Percentiles rank a stretch among this genome's conserved stretches.
These are phyloP conservation scores for Mortierella sp. DNA, from an alignment of 371 early-diverging fungal species.

Conservation along the genomic window DNA sequence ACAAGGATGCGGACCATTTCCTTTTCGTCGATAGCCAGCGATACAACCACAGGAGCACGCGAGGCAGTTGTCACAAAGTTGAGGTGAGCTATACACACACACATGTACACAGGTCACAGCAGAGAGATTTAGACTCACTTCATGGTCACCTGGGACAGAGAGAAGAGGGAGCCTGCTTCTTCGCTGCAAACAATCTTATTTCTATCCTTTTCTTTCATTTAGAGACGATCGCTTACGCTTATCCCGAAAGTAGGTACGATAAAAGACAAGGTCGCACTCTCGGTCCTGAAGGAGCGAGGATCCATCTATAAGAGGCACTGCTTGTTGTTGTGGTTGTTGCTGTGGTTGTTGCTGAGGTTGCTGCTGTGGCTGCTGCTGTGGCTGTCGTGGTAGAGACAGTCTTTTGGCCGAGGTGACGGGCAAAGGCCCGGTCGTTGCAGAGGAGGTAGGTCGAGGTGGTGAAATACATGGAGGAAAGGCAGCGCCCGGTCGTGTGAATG, in stretches of 20 bases:
- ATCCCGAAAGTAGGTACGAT: slow-evolving; percentile 26
- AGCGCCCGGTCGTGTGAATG: no score
- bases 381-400: no score
- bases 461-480: no score
- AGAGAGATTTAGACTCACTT: no score
- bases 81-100: slow-evolving; percentile 19
- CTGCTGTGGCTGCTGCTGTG: neutral
- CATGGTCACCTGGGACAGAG: no score
- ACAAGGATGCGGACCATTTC: slow-evolving; percentile 26
- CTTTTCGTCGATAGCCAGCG: slow-evolving; percentile 20
- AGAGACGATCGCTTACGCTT: slow-evolving; percentile 21
- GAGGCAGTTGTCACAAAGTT: slow-evolving; percentile 33
- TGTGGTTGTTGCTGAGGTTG: neutral
- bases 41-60: slow-evolving; percentile 35
- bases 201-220: no score
- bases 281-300: slow-evolving; percentile 36
- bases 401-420: no score
- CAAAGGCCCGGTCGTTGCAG: no score
- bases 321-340: neutral
- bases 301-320: slow-evolving; percentile 4
- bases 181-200: no score
- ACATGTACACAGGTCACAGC: no score
- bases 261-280: slow-evolving; percentile 40
- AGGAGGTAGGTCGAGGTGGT: no score
- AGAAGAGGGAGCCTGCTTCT: no score